phyloP scores from a whole-genome alignment of 306 rosid genomes.

The Dalbergia cochinchinensis region DNA sequence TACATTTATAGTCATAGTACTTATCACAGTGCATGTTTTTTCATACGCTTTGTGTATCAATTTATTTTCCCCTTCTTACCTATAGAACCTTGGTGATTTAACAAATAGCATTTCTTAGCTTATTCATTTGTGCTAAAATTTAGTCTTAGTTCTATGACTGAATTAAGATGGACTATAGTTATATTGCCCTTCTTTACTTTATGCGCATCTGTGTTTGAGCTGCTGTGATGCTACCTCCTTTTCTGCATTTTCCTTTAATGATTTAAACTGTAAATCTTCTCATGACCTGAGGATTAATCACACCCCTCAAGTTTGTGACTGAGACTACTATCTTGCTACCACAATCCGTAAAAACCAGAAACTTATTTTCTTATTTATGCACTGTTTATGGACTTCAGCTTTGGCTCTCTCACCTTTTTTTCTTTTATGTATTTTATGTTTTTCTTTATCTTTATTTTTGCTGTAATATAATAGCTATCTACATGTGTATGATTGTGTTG shows the following conservation, averaged over 20 bases:
- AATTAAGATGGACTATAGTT: slow-evolving; percentile 28
- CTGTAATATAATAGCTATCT: slow-evolving; percentile 19
- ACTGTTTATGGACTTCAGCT: slow-evolving; percentile 27
- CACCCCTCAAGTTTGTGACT: slow-evolving; percentile 35
- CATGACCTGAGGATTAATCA: not conserved
- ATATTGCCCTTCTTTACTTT: slow-evolving; percentile 2
- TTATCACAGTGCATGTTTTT: slow-evolving; percentile 16
- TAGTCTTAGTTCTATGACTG: slow-evolving; percentile 11
- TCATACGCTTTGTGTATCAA: not conserved
- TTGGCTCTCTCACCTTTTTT: slow-evolving; percentile 6
- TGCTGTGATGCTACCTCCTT: slow-evolving; percentile 27
- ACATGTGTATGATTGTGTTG: not conserved
- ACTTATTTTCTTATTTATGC: slow-evolving; percentile 27
- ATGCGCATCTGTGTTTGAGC: slow-evolving; percentile 6
- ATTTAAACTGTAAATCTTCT: slow-evolving; percentile 23
- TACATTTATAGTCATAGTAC: not conserved
- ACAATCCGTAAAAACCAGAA: slow-evolving; percentile 10
- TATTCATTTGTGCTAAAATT: slow-evolving; percentile 21
- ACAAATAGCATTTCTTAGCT: slow-evolving; percentile 31
- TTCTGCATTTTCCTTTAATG: slow-evolving; percentile 40
- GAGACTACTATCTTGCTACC: slow-evolving; percentile 28
- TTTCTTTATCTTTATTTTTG: slow-evolving; percentile 11
- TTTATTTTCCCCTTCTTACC: not conserved
- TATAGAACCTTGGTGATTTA: slow-evolving; percentile 21
- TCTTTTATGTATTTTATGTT: not conserved